Conservation (phyloP, 306 rosid genomes). For the Cucurbita maxima region DNA sequence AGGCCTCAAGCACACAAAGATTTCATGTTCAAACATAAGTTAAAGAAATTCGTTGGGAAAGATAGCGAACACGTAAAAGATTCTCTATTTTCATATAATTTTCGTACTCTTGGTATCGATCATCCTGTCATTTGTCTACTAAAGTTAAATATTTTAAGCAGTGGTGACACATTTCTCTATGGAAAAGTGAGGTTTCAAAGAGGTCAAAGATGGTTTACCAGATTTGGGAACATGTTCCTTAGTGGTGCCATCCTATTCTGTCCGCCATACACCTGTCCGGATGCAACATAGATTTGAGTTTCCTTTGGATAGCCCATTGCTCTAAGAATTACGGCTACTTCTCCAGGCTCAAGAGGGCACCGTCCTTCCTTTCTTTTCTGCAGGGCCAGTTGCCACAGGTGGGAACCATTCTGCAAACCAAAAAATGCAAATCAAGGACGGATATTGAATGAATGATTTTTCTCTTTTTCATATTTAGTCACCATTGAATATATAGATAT, state of each 20-base stretch:
- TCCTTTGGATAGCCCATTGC: constrained; percentile 98
- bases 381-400: constrained; percentile 92
- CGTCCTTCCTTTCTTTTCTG: constrained; percentile 99
- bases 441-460: background rate
- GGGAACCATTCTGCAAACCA: constrained; percentile 88
- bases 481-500: background rate
- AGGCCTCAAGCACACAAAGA: too few species aligned
- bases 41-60: too few species aligned
- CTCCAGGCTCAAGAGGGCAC: constrained; percentile 97
- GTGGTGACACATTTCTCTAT: background rate
- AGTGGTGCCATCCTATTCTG: constrained; percentile 97
- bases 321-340: constrained; percentile 95
- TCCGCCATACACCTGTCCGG: constrained; percentile 98
- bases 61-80: too few species aligned
- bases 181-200: background rate
- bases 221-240: constrained; percentile 89
- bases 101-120: background rate
- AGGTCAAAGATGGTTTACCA: constrained; percentile 25
- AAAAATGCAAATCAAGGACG: background rate
- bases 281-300: constrained; percentile 96
- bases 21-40: too few species aligned
- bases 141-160: background rate
- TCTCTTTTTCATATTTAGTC: background rate
- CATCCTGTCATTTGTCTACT: background rate
- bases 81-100: background rate